phyloP scores from a whole-genome alignment of 768 basidiomycete species.

The Tylopilus plumbeoviolaceoides region DNA sequence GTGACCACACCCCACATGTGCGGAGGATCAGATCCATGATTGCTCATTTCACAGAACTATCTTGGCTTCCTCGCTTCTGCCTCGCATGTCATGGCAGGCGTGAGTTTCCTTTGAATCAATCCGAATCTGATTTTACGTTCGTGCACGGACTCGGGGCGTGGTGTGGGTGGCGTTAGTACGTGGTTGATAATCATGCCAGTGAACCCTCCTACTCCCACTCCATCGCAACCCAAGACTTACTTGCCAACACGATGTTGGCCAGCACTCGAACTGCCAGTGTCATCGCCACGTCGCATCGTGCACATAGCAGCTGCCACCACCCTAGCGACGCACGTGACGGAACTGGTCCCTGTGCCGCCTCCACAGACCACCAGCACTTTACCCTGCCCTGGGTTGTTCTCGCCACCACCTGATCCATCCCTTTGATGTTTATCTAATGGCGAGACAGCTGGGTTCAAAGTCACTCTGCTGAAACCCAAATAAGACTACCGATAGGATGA shows the following conservation, averaged over 20 bases:
- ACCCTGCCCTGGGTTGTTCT: slow-evolving; percentile 16
- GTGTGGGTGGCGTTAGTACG: slow-evolving; percentile 20
- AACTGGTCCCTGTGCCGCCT: background rate
- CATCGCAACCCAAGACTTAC: slow-evolving; percentile 1
- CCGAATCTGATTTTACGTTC: slow-evolving; percentile 19
- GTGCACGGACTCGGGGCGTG: slow-evolving; percentile 4
- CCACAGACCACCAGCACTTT: background rate
- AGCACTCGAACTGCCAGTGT: background rate
- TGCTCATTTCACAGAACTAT: slow-evolving; percentile 19
- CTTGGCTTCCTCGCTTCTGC: slow-evolving; percentile 17
- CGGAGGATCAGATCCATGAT: slow-evolving; percentile 25
- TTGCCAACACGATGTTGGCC: background rate
- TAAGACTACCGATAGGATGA: background rate
- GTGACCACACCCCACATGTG: slow-evolving; percentile 27
- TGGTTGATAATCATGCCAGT: slow-evolving; percentile 16
- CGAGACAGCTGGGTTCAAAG: background rate
- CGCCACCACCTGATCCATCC: slow-evolving; percentile 5
- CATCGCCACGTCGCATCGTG: background rate
- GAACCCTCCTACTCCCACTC: slow-evolving; percentile 1
- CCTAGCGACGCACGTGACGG: background rate
- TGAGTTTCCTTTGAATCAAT: slow-evolving; percentile 10
- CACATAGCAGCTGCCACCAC: background rate
- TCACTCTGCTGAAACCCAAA: background rate
- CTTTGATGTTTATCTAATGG: slow-evolving; percentile 1
- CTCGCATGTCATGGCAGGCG: slow-evolving; percentile 25